A percentile compares a stretch with the other conserved stretches of the same genome.
phyloP scores from a whole-genome alignment of 2,329 filamentous ascomycete genomes.

The Acephala macrosclerotiorum region DNA sequence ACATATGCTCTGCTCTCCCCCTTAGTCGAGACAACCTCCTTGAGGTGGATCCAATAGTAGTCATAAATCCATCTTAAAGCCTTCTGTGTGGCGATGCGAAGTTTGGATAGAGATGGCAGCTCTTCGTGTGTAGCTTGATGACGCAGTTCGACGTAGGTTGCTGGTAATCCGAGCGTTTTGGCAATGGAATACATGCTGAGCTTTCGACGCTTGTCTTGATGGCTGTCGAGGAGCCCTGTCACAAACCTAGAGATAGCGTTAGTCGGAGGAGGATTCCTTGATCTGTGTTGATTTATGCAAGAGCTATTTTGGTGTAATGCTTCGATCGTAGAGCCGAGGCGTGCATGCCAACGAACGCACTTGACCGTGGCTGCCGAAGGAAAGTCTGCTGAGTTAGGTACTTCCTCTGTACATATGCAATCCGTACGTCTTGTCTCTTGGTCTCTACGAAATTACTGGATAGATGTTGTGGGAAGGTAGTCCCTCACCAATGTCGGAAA shows the following conservation, averaged over 20 bases:
- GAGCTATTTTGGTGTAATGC: too few relatives aligned
- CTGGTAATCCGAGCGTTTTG: constrained; percentile 72
- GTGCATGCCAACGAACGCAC: too few relatives aligned
- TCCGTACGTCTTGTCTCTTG: too few relatives aligned
- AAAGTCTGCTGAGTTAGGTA: too few relatives aligned
- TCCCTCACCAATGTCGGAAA: too few relatives aligned
- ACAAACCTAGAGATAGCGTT: constrained; percentile 66
- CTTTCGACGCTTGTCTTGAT: constrained; percentile 71
- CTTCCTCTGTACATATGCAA: too few relatives aligned
- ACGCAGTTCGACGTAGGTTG: constrained; percentile 85
- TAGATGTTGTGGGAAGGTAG: too few relatives aligned
- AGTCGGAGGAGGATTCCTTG: background rate
- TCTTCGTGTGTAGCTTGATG: constrained; percentile 93
- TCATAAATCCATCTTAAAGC: constrained; percentile 88
- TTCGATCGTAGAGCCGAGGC: too few relatives aligned
- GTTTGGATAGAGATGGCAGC: constrained; percentile 75
- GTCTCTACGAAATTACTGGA: too few relatives aligned
- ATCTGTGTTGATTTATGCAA: too few relatives aligned
- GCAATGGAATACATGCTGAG: constrained; percentile 78
- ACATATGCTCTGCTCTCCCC: constrained; percentile 38
- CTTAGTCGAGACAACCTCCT: constrained; percentile 10
- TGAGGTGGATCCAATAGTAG: constrained; percentile 77
- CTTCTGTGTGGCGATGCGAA: constrained; percentile 73
- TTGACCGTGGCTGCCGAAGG: too few relatives aligned
- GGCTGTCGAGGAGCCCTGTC: constrained; percentile 79